Base-by-base conservation (phyloP, 2,329 filamentous ascomycete species). In the Colletotrichum scovillei region DNA sequence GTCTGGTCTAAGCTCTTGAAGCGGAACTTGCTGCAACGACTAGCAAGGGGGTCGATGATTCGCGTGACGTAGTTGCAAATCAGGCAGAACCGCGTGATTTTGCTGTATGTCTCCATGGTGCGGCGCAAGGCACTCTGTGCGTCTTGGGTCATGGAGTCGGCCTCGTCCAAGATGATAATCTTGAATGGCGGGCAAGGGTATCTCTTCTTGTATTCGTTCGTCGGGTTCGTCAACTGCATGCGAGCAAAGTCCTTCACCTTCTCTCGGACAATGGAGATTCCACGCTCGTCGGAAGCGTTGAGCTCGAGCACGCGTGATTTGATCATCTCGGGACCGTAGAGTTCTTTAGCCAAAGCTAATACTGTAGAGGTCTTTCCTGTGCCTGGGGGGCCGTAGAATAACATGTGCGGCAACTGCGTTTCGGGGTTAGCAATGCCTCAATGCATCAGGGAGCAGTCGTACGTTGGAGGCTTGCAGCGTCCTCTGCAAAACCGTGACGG, bases 31-130 rank as follows among this genome's bases (percentile, higher is more conserved):
- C 92, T 95, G 86, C 97, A 99, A 78, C 97, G 90, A 81, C 92
- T 95, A 1, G 97, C 97, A 26, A 99, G 86, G 7, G 97, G 97
- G 81, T 99, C 97, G 79, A 99, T 99, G 81, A 99, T 99, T 72
- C 97, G 89, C 4, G 97, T 98, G 58, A 99, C 97, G 79, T 99
- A 99, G 84, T 99, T 99, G 85, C 97, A 99, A 72, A 98, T 96
- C 55, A 99, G 88, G 81, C 97, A 98, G 83, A 99, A 99, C 16
- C 97, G 90, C 2, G 97, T 99, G 84, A 98, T 98, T 79, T 95
- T 95, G 82, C 91, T 94, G 84, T 98, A 98, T 58, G 95, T 97
- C 85, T 99, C 97, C 97, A 99, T 99, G 1, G 97, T 99, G 67
- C 97, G 90, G 76, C 97, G 90, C 70, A 99, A 87, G 5, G 97